Percentiles rank a stretch among this genome's conserved stretches.
Evolutionary conservation across 495 filamentous ascomycete species (phyloP).

Genomic region (Trichoderma erinaceum): DNA sequence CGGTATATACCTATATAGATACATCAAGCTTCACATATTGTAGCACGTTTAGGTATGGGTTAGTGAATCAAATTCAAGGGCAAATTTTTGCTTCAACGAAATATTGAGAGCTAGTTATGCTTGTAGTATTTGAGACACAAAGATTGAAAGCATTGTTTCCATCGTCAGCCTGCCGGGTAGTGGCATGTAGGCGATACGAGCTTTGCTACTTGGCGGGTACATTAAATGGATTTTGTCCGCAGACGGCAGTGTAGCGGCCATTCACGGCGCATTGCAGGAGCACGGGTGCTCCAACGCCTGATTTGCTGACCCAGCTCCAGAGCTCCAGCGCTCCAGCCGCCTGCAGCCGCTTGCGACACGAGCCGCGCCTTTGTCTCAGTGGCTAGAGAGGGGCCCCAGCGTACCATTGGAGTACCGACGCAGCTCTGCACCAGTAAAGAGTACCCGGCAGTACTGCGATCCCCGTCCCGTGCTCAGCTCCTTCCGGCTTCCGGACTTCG

Average conservation of each 20-base stretch:
- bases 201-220: no score
- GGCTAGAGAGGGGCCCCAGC: neutral
- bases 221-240: neutral
- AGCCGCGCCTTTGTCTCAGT: neutral
- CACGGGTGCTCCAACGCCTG: neutral
- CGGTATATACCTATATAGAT: no score
- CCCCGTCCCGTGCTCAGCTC: neutral
- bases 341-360: neutral
- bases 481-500: neutral
- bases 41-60: no score
- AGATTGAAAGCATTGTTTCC: no score
- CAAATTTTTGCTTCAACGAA: no score
- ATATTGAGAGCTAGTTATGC: neutral
- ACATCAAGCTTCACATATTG: no score
- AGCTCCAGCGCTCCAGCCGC: constrained; percentile 1
- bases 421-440: neutral
- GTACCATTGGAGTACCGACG: neutral
- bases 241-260: neutral
- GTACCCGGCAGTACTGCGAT: neutral
- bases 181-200: no score
- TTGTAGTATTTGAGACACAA: neutral
- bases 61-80: no score
- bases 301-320: neutral
- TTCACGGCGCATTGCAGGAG: neutral
- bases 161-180: no score